Conservation (phyloP, 345 rosid species). For the Psidium friedrichsthalianum region DNA sequence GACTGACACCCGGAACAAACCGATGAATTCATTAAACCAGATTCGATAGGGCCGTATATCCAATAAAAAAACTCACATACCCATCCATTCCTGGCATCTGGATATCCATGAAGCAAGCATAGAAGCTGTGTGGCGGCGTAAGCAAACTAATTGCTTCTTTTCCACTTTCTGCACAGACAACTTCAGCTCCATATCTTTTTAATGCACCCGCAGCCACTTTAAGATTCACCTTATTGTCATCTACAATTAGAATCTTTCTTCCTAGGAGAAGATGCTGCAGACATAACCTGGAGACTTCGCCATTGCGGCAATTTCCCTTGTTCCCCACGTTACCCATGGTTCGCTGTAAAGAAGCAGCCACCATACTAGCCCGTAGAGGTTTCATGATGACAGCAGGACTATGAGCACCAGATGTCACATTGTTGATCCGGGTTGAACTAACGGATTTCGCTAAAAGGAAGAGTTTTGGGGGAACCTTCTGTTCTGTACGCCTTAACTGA, state of each 20-base stretch:
- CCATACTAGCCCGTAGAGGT: slow-evolving; percentile 83
- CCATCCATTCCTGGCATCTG: slow-evolving; percentile 99
- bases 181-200: slow-evolving; percentile 85
- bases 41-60: background rate
- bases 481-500: slow-evolving; percentile 16
- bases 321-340: slow-evolving; percentile 51
- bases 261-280: slow-evolving; percentile 64
- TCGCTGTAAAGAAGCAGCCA: slow-evolving; percentile 72
- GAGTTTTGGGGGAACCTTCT: slow-evolving; percentile 30
- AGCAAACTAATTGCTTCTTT: slow-evolving; percentile 48
- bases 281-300: slow-evolving; percentile 42
- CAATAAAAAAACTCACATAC: slow-evolving; percentile 24
- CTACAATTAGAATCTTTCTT: slow-evolving; percentile 69
- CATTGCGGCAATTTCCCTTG: slow-evolving; percentile 43
- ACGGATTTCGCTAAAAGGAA: slow-evolving; percentile 53
- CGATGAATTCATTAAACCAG: background rate
- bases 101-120: slow-evolving; percentile 99
- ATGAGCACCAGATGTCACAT: slow-evolving; percentile 12
- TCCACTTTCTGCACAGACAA: slow-evolving; percentile 63
- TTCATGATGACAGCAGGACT: slow-evolving; percentile 50
- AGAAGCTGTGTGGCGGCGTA: slow-evolving; percentile 69
- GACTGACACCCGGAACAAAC: background rate
- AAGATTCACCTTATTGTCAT: slow-evolving; percentile 80
- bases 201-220: slow-evolving; percentile 89
- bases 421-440: slow-evolving; percentile 15